Evolutionary conservation across 1,139 yeast species (phyloP), one percentile per base, ranked within the genome.

Genomic region (Pichia inconspicua): DNA sequence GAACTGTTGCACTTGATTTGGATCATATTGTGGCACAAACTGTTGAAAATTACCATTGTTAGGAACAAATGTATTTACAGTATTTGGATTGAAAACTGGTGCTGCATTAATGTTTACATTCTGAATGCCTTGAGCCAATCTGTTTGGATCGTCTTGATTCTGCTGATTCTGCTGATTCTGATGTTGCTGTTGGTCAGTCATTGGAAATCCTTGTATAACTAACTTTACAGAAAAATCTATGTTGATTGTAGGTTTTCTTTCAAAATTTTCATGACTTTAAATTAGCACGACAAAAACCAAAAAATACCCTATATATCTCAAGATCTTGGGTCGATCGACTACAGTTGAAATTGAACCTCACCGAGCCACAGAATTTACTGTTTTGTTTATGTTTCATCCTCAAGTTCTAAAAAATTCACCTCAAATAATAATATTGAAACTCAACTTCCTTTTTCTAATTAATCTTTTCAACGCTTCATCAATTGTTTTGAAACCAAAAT

Each of bases 61-160:
- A 35, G 78, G 79, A 49, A 68, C 73, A 61, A 76, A 76, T 25
- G 74, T 48, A 50, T 66, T 69, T n/a, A 70, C 72, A 46, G 59
- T 68, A 58, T 59, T 64, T 25, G 77, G 72, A 53, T 74, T 69
- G 60, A 60, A 72, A 40, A 63, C 64, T 40, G 59, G 59, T 40
- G 63, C 64, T 41, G 59, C 58, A 52, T 55, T 60, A 51, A 64
- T 55, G 53, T 58, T 61, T 49, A 59, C 54, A 57, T 78, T 74
- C 55, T 75, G 77, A 59, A 82, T 67, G 60, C 77, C 78, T 55
- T 77, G 72, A 47, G 78, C 67, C 70, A 81, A 68, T 51, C 79
- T 72, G 57, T 80, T 80, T 54, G 72, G 72, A 58, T 68, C 72
- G 62, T 68, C 67, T 53, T 70, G 62, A 30, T 55, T 52, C 39